Evolutionary conservation across 2,329 filamentous ascomycete species (phyloP).

Genomic region (Immersiporthe knoxdaviesiana): DNA sequence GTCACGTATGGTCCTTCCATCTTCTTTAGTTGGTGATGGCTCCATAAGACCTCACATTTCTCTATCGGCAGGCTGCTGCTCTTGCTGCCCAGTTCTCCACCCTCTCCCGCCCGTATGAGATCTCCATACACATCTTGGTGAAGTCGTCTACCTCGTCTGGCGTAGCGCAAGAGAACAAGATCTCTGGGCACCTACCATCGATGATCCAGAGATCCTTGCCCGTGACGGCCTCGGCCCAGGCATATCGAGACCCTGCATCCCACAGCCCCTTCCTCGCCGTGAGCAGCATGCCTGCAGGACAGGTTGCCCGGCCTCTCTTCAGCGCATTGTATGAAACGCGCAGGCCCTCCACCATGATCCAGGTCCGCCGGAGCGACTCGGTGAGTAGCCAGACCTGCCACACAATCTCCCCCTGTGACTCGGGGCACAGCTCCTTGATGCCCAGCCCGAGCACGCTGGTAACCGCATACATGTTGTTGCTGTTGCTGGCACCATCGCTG

Average conservation of each 20-base stretch:
- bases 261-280: constrained; percentile 12
- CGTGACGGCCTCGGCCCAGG: constrained; percentile 13
- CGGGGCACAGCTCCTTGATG: constrained; percentile 4
- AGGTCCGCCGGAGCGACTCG: constrained; percentile 25
- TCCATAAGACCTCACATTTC: too few species aligned
- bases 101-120: constrained; percentile 16
- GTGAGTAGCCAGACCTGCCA: constrained; percentile 24
- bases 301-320: constrained; percentile 4
- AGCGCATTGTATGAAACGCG: constrained; percentile 12
- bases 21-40: too few species aligned
- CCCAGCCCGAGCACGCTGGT: constrained; percentile 1
- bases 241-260: constrained; percentile 21
- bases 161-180: neutral
- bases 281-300: constrained; percentile 8
- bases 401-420: constrained; percentile 19
- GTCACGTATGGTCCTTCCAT: neutral
- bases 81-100: constrained; percentile 21
- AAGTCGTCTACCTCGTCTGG: constrained; percentile 22
- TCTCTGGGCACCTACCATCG: constrained; percentile 2
- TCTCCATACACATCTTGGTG: constrained; percentile 11
- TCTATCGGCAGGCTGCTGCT: neutral
- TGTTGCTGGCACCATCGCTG: too few species aligned
- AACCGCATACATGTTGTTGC: neutral
- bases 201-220: constrained; percentile 6
- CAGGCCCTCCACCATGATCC: constrained; percentile 3